Evolutionary conservation across 2,329 filamentous ascomycete species (phyloP).

Genomic region (Balansia obtecta): DNA sequence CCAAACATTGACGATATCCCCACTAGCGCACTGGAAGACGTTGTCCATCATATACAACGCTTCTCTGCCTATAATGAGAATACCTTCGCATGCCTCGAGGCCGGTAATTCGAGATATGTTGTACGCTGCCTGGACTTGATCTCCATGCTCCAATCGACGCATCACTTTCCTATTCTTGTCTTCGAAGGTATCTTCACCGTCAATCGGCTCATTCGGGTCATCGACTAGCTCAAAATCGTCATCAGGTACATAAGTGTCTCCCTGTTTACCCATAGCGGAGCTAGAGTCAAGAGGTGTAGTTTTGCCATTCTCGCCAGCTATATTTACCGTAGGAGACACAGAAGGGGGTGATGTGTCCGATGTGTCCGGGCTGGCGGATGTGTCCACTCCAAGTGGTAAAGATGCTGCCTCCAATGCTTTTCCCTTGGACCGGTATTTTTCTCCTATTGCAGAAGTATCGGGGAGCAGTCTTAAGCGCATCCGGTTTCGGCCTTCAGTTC

Average conservation of each 20-base stretch:
- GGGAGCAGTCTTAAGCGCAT: constrained; percentile 84
- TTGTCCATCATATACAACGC: constrained; percentile 91
- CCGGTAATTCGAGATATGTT: constrained; percentile 93
- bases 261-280: constrained; percentile 11
- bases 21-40: constrained; percentile 87
- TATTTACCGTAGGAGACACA: constrained; percentile 9
- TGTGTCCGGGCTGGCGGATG: constrained; percentile 12
- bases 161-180: constrained; percentile 98
- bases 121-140: constrained; percentile 85
- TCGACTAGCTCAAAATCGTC: constrained; percentile 96
- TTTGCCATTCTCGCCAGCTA: constrained; percentile 12
- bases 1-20: constrained; percentile 93
- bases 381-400: constrained; percentile 22
- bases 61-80: constrained; percentile 86
- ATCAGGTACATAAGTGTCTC: constrained; percentile 37
- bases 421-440: constrained; percentile 76
- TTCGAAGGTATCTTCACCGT: constrained; percentile 67
- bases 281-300: constrained; percentile 12
- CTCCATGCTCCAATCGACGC: constrained; percentile 79
- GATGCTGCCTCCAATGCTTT: constrained; percentile 38
- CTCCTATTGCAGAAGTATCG: constrained; percentile 54
- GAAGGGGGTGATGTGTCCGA: constrained; percentile 9
- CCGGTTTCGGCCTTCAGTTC: constrained; percentile 88
- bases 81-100: constrained; percentile 83
- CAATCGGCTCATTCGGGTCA: constrained; percentile 74